Evolutionary conservation across 768 basidiomycete genomes (phyloP), one percentile per base, ranked within the genome.

Genomic region (Kwoniella botswanensis): DNA sequence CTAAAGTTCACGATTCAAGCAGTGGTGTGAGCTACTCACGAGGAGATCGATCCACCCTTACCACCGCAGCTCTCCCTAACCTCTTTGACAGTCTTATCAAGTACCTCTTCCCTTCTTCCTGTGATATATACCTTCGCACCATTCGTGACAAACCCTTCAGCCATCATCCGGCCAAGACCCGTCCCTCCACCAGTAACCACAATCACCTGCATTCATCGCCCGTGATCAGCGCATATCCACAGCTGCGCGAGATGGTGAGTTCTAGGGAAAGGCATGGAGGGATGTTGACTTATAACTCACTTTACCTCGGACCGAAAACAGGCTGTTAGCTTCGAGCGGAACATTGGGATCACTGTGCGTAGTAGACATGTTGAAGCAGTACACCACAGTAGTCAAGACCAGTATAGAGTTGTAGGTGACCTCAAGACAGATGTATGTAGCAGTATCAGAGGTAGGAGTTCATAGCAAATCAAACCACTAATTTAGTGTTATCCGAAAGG

Each of bases 331-430:
- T 21, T 64, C 29, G 24, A 69, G 68, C 12, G 61, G n/a, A 12
- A 65, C 42, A 41, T 65, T 15, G 22, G 52, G 44, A n/a, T 57
- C 65, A 35, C 35, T 0, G 35, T 35, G 35, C 7, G 35, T 7
- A 35, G 35, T 35, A 24, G 65, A 12, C 65, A 57, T 93, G 93
- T 82, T 94, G 43, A 26, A 61, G 41, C 43, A 35, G 3, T 35
- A 35, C 35, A 35, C 35, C 35, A 35, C 35, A 35, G 35, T 7
- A 35, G 35, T 35, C 35, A 35, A 35, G 6, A 35, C 7, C 35
- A 9, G 7, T 35, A 35, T 35, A 35, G 35, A 35, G 35, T 7
- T 7, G 35, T 35, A 35, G 7, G 35, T 35, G 35, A 35, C 7
- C 35, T 35, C 35, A 7, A 35, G 35, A 35, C 1, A 7, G 6